Percentiles rank a stretch among this genome's conserved stretches.
These are phyloP conservation scores for Cercospora sp. DNA, from an alignment of 2,329 filamentous ascomycete species.

Conservation along the genomic window DNA sequence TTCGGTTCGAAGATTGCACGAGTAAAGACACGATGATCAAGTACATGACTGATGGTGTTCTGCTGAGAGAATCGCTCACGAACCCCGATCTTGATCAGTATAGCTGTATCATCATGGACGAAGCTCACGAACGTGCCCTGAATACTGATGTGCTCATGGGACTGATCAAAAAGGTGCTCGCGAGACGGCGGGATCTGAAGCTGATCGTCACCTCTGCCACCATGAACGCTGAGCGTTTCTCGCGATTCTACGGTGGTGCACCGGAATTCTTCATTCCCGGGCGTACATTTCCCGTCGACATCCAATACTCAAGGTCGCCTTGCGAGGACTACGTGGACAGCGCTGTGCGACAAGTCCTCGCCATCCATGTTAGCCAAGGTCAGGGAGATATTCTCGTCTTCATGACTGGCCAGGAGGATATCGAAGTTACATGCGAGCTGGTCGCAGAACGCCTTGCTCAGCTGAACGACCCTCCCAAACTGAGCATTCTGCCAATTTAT, in stretches of 20 bases:
- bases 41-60: conserved; percentile 97
- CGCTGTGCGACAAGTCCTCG: conserved; percentile 90
- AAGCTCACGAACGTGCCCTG: conserved; percentile 92
- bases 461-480: conserved; percentile 89
- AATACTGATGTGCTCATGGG: conserved; percentile 99
- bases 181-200: conserved; percentile 85
- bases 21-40: conserved; percentile 95
- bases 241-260: conserved; percentile 91
- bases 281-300: conserved; percentile 93
- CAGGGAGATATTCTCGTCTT: conserved; percentile 94
- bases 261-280: conserved; percentile 97
- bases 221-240: conserved; percentile 97
- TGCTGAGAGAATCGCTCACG: conserved; percentile 88
- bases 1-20: conserved; percentile 97
- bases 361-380: conserved; percentile 94
- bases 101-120: conserved; percentile 99
- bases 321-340: conserved; percentile 98
- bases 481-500: conserved; percentile 95
- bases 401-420: conserved; percentile 99
- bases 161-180: conserved; percentile 93
- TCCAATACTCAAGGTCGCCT: conserved; percentile 90
- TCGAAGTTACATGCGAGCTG: conserved; percentile 93
- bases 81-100: conserved; percentile 93
- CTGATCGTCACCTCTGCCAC: conserved; percentile 97
- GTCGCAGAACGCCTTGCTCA: conserved; percentile 83